Evolutionary conservation across 2,329 filamentous ascomycete species (phyloP).

Genomic region (Cylindrodendrum hubeiense): DNA sequence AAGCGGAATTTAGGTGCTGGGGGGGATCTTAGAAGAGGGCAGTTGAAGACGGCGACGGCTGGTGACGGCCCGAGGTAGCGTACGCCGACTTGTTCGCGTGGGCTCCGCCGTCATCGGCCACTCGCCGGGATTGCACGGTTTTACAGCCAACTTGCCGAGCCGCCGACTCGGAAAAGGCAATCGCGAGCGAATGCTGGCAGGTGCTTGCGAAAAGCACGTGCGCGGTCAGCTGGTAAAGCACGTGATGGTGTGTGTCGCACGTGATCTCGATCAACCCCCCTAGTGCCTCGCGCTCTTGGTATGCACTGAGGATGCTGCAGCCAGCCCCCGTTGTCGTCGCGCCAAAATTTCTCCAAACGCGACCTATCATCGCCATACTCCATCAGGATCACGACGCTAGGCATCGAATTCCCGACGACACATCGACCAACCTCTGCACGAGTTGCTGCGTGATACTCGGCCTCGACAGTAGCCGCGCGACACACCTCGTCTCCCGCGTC

Average conservation of each 20-base stretch:
- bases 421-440: conserved; percentile 22
- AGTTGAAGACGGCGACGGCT: conserved; percentile 47
- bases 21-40: conserved; percentile 18
- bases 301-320: conserved; percentile 22
- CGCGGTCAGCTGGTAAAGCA: not conserved
- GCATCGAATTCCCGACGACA: conserved; percentile 32
- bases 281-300: conserved; percentile 1
- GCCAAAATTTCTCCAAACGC: conserved; percentile 56
- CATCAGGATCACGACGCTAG: conserved; percentile 45
- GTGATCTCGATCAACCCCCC: not conserved
- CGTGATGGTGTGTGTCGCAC: not conserved
- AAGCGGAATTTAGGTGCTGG: conserved; percentile 22
- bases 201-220: not conserved
- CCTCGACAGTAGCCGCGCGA: conserved; percentile 24
- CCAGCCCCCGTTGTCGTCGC: conserved; percentile 44
- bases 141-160: conserved; percentile 37
- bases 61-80: conserved; percentile 54
- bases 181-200: conserved; percentile 17
- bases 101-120: conserved; percentile 44
- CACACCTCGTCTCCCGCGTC: conserved; percentile 15
- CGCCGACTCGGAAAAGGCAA: conserved; percentile 30
- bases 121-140: conserved; percentile 40
- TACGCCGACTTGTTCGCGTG: conserved; percentile 30
- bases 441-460: conserved; percentile 12
- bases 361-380: conserved; percentile 43